These are phyloP conservation scores for Lactarius evosmus DNA, from an alignment of 768 basidiomycete species.

Conservation along the genomic window DNA sequence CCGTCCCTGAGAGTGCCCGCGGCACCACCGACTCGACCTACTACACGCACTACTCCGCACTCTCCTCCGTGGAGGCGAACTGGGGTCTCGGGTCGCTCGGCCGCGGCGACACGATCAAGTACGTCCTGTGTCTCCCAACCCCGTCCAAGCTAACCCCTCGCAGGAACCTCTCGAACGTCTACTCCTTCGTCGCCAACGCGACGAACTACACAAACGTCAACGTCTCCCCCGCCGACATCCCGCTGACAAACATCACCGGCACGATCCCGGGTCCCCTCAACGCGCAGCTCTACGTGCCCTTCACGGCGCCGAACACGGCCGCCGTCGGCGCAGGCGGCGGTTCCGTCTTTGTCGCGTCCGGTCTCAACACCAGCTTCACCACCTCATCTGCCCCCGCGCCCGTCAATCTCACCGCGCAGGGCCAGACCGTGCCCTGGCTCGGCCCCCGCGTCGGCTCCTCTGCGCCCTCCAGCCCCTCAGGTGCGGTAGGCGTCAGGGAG, in stretches of 20 bases:
- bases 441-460: constrained; percentile 10
- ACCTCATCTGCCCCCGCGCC: constrained; percentile 30
- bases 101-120: constrained; percentile 53
- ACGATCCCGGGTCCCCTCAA: constrained; percentile 46
- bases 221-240: constrained; percentile 31
- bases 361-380: constrained; percentile 39
- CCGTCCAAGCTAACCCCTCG: neutral
- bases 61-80: constrained; percentile 57
- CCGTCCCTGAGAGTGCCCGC: constrained; percentile 41
- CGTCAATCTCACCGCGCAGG: constrained; percentile 40
- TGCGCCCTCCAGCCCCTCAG: neutral
- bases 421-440: constrained; percentile 28
- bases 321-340: constrained; percentile 45
- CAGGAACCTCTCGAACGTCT: constrained; percentile 47
- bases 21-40: constrained; percentile 50
- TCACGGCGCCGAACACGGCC: constrained; percentile 42
- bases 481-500: neutral
- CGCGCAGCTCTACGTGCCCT: constrained; percentile 41
- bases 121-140: constrained; percentile 6
- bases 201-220: constrained; percentile 45
- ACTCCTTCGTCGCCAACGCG: constrained; percentile 45
- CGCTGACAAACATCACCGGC: constrained; percentile 43
- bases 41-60: constrained; percentile 59
- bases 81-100: constrained; percentile 62
- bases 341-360: constrained; percentile 38